Evolutionary conservation across 1,284 basidiomycete species (phyloP).

Genomic region (Somion occarium): DNA sequence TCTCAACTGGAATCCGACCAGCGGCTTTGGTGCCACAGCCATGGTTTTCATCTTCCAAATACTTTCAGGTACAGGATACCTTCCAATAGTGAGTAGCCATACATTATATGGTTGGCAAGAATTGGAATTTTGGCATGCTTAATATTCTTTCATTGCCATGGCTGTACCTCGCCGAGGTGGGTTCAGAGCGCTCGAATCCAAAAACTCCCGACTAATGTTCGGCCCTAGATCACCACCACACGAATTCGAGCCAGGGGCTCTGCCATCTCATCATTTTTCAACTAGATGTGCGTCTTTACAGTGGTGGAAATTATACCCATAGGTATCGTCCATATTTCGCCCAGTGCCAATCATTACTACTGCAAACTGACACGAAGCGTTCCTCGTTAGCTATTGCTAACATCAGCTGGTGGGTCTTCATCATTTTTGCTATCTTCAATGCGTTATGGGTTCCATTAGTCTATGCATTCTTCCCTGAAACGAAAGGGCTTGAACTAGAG

Average conservation of each 20-base stretch:
- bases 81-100: constrained; percentile 33
- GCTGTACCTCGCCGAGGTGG: constrained; percentile 39
- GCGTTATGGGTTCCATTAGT: constrained; percentile 40
- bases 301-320: constrained; percentile 43
- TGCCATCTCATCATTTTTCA: constrained; percentile 36
- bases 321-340: neutral
- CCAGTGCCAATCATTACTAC: too few relatives aligned
- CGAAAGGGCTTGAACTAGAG: constrained; percentile 38
- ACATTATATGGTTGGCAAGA: neutral
- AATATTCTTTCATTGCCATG: constrained; percentile 28
- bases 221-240: constrained; percentile 30
- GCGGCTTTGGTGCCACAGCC: constrained; percentile 33
- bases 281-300: constrained; percentile 41
- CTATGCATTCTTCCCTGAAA: constrained; percentile 43
- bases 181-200: neutral
- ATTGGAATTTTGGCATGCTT: neutral
- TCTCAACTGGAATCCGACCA: constrained; percentile 29
- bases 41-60: constrained; percentile 42
- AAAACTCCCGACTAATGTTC: neutral
- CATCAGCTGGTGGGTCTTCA: constrained; percentile 43
- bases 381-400: constrained; percentile 39
- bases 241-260: constrained; percentile 17
- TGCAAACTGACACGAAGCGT: neutral
- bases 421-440: constrained; percentile 44
- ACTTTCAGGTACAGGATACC: constrained; percentile 35